These are phyloP conservation scores for Ophiosphaerella herpotricha DNA, from an alignment of 2,329 filamentous ascomycete species.

Conservation along the genomic window DNA sequence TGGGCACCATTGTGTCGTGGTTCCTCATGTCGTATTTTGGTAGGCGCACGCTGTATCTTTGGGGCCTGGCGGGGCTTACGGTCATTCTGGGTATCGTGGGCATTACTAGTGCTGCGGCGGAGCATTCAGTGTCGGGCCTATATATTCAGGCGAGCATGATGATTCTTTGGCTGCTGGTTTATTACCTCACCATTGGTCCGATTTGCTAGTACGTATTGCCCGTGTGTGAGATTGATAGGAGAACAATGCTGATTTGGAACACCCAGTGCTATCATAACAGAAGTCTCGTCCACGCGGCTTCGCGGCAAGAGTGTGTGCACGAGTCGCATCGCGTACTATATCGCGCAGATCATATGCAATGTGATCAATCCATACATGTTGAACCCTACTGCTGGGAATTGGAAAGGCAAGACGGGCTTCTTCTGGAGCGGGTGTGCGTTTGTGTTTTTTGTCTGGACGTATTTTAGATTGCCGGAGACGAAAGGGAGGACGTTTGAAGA, in stretches of 20 bases:
- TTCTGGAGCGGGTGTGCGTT: constrained; percentile 80
- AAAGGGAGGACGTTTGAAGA: constrained; percentile 78
- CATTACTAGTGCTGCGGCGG: constrained; percentile 55
- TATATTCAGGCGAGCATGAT: constrained; percentile 28
- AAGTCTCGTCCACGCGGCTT: constrained; percentile 77
- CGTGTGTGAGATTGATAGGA: no score
- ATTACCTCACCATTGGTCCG: constrained; percentile 57
- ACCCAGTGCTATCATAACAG: constrained; percentile 81
- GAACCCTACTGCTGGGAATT: constrained; percentile 69
- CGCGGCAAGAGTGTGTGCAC: constrained; percentile 88
- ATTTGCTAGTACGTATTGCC: neutral
- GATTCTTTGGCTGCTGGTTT: constrained; percentile 61
- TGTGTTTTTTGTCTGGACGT: constrained; percentile 74
- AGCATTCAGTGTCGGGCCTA: constrained; percentile 49
- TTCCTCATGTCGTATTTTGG: constrained; percentile 76
- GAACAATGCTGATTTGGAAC: constrained; percentile 48
- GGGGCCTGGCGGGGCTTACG: constrained; percentile 63
- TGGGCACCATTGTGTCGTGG: constrained; percentile 74
- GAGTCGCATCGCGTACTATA: constrained; percentile 64
- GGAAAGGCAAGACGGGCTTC: constrained; percentile 77
- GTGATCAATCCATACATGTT: constrained; percentile 68
- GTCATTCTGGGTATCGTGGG: constrained; percentile 78
- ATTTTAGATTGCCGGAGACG: constrained; percentile 78
- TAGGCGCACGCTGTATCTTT: constrained; percentile 73
- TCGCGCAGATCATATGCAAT: constrained; percentile 68